Base-by-base conservation (phyloP, 805 yeast species). In the Lachancea kluyveri region DNA sequence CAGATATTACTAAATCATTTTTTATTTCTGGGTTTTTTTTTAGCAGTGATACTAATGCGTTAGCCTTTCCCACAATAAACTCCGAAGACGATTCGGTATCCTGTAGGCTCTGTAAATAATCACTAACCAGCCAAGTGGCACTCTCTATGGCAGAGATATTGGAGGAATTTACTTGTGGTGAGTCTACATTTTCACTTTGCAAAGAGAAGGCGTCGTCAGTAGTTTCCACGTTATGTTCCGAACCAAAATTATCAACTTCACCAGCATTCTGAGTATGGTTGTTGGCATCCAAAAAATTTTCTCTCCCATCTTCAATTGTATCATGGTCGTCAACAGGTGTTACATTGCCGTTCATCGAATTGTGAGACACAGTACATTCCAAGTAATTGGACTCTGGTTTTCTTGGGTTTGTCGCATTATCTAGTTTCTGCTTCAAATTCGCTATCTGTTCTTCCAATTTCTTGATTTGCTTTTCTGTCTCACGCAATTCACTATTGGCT, bases 1-100 rank as follows among this genome's bases (percentile, higher is more conserved):
- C 71, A 13, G 72, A 64, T 11, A 80, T 50, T 3, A 70, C 77
- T 18, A 88, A 60, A 30, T 85, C 94, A 20, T 70, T 62, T 46
- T 75, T 74, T 20, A 86, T 60, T 17, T 65, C 62, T 0, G 88
- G 82, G 46, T 78, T 62, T 27, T 68, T 63, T 24, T 64, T 67
- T 6, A 85, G 55, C 5, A 85, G 45, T 1, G 60, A 49, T 1
- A 80, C 79, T 22, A 85, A 61, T 24, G 73, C 80, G 50, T 85
- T 84, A 1, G 90, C 77, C 38, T 71, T 74, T 6, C 69, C 57
- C 4, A 84, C 28, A 6, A 57, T 40, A 25, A 46, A 48, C 7
- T 48, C 53, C 8, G 42, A 36, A 4, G 54, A 41, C 1, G 41
- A 24, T 9, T 48, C 43, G 1, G 42, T 35, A 30, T 56, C 60